Conservation (phyloP, 2,329 filamentous ascomycete species). For the Claviceps fusiformis region DNA sequence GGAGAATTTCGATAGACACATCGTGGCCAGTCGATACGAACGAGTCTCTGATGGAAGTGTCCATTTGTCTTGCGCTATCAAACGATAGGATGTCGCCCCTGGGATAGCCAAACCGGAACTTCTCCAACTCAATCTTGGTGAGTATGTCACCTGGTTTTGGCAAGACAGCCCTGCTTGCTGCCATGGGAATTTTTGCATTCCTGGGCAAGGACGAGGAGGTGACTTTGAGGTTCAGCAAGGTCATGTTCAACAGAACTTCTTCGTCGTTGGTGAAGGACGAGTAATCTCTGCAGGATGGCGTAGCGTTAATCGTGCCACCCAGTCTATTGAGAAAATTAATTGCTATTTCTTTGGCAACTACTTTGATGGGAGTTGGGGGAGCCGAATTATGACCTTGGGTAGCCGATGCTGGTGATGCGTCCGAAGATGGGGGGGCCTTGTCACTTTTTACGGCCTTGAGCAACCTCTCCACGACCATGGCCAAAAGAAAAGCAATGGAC, state of each 20-base stretch:
- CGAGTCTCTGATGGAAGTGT: conserved; percentile 43
- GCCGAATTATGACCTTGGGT: conserved; percentile 4
- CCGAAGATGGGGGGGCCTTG: conserved; percentile 4
- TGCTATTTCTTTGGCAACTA: conserved; percentile 35
- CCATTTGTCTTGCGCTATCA: conserved; percentile 42
- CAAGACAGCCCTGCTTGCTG: conserved; percentile 1
- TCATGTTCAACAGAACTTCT: conserved; percentile 39
- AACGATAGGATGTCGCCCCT: conserved; percentile 52
- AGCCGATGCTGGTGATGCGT: conserved; percentile 7
- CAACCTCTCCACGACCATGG: conserved; percentile 36
- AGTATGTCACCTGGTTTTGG: conserved; percentile 12
- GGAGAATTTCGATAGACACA: conserved; percentile 38
- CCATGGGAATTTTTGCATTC: background rate
- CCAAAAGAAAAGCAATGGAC: conserved; percentile 40
- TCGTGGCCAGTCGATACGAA: conserved; percentile 45
- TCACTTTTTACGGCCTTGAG: conserved; percentile 28
- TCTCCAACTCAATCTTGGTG: conserved; percentile 35
- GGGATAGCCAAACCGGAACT: conserved; percentile 49
- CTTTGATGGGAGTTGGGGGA: conserved; percentile 25
- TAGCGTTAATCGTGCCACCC: conserved; percentile 35
- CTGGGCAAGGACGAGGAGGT: conserved; percentile 5
- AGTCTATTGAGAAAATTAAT: conserved; percentile 43
- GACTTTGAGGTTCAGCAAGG: conserved; percentile 30
- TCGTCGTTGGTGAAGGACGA: conserved; percentile 26
- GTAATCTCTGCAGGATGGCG: conserved; percentile 30